Conservation (phyloP, 179 eudicot species). For the Beta corolliflora region DNA sequence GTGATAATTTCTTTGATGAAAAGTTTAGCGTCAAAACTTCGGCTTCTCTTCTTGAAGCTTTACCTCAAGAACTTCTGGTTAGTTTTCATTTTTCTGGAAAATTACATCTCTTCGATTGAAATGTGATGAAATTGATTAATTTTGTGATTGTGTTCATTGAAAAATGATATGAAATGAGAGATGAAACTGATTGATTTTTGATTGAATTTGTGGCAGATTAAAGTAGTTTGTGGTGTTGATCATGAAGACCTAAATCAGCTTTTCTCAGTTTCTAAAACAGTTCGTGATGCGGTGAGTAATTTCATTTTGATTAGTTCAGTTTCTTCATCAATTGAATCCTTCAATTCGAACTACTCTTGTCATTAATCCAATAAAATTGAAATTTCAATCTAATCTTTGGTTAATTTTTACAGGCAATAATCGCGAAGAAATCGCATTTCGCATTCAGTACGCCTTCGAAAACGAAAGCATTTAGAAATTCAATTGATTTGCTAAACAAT, state of each 20-base stretch:
- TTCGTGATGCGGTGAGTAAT: conserved; percentile 68
- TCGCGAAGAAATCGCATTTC: conserved; percentile 67
- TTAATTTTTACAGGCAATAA: conserved; percentile 44
- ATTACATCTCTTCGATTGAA: background rate
- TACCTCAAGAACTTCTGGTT: conserved; percentile 79
- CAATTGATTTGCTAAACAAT: conserved; percentile 25
- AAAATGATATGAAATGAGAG: background rate
- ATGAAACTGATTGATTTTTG: background rate
- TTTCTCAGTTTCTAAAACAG: conserved; percentile 58
- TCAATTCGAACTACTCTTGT: background rate
- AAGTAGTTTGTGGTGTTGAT: conserved; percentile 75
- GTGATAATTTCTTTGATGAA: background rate
- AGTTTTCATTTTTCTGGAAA: conserved; percentile 11
- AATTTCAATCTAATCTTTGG: background rate
- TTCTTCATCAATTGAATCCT: background rate
- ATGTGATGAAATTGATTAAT: background rate
- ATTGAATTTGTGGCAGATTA: conserved; percentile 49
- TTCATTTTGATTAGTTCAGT: background rate
- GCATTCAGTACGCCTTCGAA: conserved; percentile 68
- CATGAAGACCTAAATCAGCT: conserved; percentile 86
- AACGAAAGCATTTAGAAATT: conserved; percentile 36
- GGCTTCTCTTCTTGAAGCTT: conserved; percentile 38
- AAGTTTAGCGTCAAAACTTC: conserved; percentile 21
- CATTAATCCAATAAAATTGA: background rate
- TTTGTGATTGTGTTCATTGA: background rate